A percentile compares a stretch with the other conserved stretches of the same genome.
Conservation (phyloP, 1,284 basidiomycete genomes). For the Earliella scabrosa region DNA sequence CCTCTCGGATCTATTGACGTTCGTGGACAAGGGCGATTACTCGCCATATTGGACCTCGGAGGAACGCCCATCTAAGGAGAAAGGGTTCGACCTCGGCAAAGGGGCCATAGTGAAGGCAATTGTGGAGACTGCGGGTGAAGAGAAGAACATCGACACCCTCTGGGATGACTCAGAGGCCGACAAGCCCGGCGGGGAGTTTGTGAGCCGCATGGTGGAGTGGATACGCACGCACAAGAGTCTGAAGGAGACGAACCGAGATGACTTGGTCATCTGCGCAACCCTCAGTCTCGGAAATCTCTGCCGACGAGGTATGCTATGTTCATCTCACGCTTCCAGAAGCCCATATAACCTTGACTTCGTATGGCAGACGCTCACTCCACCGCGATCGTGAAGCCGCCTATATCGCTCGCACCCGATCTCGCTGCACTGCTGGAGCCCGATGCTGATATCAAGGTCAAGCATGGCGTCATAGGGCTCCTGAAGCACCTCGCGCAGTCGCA, state of each 20-base stretch:
- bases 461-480: slow-evolving; percentile 82
- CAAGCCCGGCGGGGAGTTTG: slow-evolving; percentile 70
- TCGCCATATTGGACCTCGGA: slow-evolving; percentile 61
- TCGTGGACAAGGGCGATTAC: slow-evolving; percentile 72
- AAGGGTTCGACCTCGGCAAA: slow-evolving; percentile 82
- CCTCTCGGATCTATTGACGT: slow-evolving; percentile 66
- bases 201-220: slow-evolving; percentile 80
- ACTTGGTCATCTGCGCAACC: slow-evolving; percentile 82
- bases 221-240: slow-evolving; percentile 55
- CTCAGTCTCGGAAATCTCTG: slow-evolving; percentile 84
- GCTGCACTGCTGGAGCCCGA: slow-evolving; percentile 41
- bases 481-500: slow-evolving; percentile 84
- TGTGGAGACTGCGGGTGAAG: slow-evolving; percentile 84
- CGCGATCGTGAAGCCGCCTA: slow-evolving; percentile 56
- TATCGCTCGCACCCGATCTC: slow-evolving; percentile 51
- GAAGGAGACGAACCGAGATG: slow-evolving; percentile 55
- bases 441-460: slow-evolving; percentile 81
- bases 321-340: slow-evolving; percentile 2
- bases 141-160: slow-evolving; percentile 75
- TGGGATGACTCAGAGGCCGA: slow-evolving; percentile 66
- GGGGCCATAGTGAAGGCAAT: slow-evolving; percentile 83
- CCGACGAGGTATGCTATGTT: slow-evolving; percentile 61
- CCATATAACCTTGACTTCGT: slow-evolving; percentile 11
- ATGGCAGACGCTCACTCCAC: slow-evolving; percentile 65
- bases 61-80: slow-evolving; percentile 54